These are phyloP conservation scores for Ogataea angusta DNA, from an alignment of 805 yeast species.

Conservation along the genomic window DNA sequence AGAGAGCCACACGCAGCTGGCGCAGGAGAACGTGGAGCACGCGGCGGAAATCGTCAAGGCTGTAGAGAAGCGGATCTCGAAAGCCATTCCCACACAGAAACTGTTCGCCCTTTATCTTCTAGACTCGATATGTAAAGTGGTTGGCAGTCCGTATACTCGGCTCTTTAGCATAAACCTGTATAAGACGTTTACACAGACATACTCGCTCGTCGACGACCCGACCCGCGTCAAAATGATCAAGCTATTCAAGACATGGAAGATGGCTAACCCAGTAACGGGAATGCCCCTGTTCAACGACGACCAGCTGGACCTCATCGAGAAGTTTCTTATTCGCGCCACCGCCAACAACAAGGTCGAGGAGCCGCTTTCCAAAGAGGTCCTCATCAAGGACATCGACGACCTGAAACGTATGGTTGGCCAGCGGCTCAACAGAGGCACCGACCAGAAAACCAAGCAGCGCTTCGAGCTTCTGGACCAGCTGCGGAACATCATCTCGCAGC, in stretches of 20 bases:
- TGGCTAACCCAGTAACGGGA: constrained; percentile 57
- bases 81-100: constrained; percentile 80
- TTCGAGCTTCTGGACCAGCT: constrained; percentile 44
- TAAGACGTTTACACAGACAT: constrained; percentile 70
- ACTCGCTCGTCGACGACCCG: constrained; percentile 73
- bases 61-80: constrained; percentile 68
- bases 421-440: constrained; percentile 35
- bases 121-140: constrained; percentile 88
- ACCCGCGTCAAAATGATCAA: constrained; percentile 70
- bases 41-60: constrained; percentile 78
- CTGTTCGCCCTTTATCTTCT: constrained; percentile 78
- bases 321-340: constrained; percentile 62
- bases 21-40: constrained; percentile 74
- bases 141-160: constrained; percentile 86
- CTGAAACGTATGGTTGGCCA: constrained; percentile 42
- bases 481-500: constrained; percentile 35
- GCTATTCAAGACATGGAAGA: constrained; percentile 86
- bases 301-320: constrained; percentile 69
- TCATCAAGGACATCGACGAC: constrained; percentile 34
- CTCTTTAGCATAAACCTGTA: constrained; percentile 68
- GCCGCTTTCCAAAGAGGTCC: constrained; percentile 15
- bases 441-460: constrained; percentile 41
- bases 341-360: constrained; percentile 31
- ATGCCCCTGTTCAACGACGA: constrained; percentile 69
- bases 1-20: constrained; percentile 76